A percentile compares a stretch with the other conserved stretches of the same genome.
phyloP scores from a whole-genome alignment of 2,329 filamentous ascomycete species.

The Diplodia sapinea region DNA sequence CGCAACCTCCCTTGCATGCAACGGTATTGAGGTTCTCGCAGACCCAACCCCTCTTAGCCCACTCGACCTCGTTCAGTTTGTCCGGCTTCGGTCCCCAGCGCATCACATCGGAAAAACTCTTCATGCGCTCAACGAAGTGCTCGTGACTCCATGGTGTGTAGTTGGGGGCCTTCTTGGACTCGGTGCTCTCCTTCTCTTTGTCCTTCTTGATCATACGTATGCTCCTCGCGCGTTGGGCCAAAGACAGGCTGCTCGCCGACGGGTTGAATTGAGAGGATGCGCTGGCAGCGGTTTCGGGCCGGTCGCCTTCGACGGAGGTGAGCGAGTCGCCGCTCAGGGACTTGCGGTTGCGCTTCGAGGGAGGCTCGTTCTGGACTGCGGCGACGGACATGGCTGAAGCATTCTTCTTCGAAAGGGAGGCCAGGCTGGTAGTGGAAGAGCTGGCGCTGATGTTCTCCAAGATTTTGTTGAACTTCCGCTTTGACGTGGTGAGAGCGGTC shows the following conservation, averaged over 20 bases:
- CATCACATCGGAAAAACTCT: conserved; percentile 88
- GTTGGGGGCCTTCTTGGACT: conserved; percentile 59
- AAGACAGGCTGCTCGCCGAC: conserved; percentile 32
- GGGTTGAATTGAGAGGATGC: conserved; percentile 6
- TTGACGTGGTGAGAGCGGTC: conserved; percentile 73
- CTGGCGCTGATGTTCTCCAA: conserved; percentile 65
- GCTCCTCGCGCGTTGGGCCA: conserved; percentile 34
- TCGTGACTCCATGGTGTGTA: conserved; percentile 87
- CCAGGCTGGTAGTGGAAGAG: conserved; percentile 53
- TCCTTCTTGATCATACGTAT: conserved; percentile 39
- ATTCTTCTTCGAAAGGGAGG: conserved; percentile 47
- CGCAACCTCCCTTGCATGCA: conserved; percentile 79
- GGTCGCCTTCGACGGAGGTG: conserved; percentile 34
- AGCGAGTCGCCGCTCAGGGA: conserved; percentile 34
- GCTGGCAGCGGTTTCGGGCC: conserved; percentile 10
- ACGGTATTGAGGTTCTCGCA: conserved; percentile 78
- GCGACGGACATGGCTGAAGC: conserved; percentile 41
- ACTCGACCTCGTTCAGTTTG: conserved; percentile 84
- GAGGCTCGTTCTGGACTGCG: conserved; percentile 39
- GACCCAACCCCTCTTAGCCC: conserved; percentile 92
- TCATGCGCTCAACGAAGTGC: conserved; percentile 78
- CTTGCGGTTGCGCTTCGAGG: conserved; percentile 45
- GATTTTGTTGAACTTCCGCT: conserved; percentile 80
- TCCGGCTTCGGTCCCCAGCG: conserved; percentile 94
- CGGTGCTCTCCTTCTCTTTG: conserved; percentile 34